Evolutionary conservation across 2,329 filamentous ascomycete species (phyloP), one percentile per base, ranked within the genome.

Genomic region (Teratosphaeria gauchensis): DNA sequence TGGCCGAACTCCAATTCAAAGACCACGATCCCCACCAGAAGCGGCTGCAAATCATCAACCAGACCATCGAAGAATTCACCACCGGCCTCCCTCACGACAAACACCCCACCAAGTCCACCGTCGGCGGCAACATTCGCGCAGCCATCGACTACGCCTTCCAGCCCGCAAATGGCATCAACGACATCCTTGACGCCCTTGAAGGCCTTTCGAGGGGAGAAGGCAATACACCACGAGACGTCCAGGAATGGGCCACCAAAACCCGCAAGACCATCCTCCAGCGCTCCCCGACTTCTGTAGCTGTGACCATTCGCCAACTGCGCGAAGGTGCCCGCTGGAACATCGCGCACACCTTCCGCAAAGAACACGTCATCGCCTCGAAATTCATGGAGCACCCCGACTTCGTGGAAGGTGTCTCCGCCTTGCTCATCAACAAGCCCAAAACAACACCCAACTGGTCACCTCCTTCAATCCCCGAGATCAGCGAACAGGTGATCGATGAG

Each of bases 341-440:
- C 67, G 78, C 82, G 16, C 83, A 96, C 75, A 86, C 92, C 0
- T 99, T 97, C 80, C 80, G 86, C 70, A 85, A 85, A 63, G 94
- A 99, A 77, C 83, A 94, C 75, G 82, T 87, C 69, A 90, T 99
- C 60, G 91, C 92, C 1, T 78, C 82, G 59, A 83, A 85, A 63
- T 97, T 99, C 78, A 97, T 99, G 92, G 80, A 81, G 58, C 87
- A 94, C 72, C 88, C 84, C 4, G 94, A 99, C 74, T 99, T 99
- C 70, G 85, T 85, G 51, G 90, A 95, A 75, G 94, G 94, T 57
- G 92, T 99, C n/a, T 84, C 84, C 56, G 87, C 90, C 28, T 82
- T 87, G 54, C 81, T 99, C 48, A 82, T 94, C 66, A 81, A 84
- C 69, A 90, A 90, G 75, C 80, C 81, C 52, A 76, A 82, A 56